phyloP scores from a whole-genome alignment of 2,329 filamentous ascomycete species.

The Fusarium paranaense region DNA sequence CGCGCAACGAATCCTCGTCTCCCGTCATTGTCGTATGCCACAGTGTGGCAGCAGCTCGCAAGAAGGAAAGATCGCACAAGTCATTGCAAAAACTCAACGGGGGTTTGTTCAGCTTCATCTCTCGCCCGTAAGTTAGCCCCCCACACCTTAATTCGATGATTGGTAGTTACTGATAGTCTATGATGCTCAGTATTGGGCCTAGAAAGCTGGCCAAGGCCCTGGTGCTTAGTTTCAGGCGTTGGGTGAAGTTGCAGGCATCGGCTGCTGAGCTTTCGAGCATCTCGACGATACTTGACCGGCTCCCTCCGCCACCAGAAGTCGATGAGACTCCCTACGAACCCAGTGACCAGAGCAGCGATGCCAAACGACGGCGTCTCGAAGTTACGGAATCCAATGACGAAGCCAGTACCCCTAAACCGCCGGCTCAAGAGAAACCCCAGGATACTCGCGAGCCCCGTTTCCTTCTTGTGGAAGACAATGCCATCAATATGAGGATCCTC shows the following conservation, averaged over 20 bases:
- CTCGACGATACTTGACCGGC: slow-evolving; percentile 20
- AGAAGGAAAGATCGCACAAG: slow-evolving; percentile 30
- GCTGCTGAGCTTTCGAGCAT: slow-evolving; percentile 21
- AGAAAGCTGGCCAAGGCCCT: slow-evolving; percentile 53
- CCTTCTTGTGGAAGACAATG: slow-evolving; percentile 57
- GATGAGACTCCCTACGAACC: not conserved
- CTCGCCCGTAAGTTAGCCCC: slow-evolving; percentile 50
- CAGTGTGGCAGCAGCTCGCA: slow-evolving; percentile 46
- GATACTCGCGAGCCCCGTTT: slow-evolving; percentile 25
- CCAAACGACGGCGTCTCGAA: not conserved
- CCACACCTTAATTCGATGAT: not conserved
- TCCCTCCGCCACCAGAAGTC: not conserved
- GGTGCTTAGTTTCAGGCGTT: slow-evolving; percentile 42
- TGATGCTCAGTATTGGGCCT: slow-evolving; percentile 48
- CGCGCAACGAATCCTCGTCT: slow-evolving; percentile 22
- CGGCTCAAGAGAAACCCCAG: not conserved
- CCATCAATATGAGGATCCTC: slow-evolving; percentile 53
- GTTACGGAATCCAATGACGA: not conserved
- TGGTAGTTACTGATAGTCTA: not conserved
- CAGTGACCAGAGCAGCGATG: not conserved
- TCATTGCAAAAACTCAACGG: slow-evolving; percentile 26
- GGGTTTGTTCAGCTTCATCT: slow-evolving; percentile 50
- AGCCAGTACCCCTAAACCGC: not conserved
- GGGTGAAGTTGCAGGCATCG: slow-evolving; percentile 35
- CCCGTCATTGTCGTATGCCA: slow-evolving; percentile 49